A percentile compares a stretch with the other conserved stretches of the same genome.
Evolutionary conservation across 345 rosid species (phyloP).

Genomic region (Schrenkiella parvula): DNA sequence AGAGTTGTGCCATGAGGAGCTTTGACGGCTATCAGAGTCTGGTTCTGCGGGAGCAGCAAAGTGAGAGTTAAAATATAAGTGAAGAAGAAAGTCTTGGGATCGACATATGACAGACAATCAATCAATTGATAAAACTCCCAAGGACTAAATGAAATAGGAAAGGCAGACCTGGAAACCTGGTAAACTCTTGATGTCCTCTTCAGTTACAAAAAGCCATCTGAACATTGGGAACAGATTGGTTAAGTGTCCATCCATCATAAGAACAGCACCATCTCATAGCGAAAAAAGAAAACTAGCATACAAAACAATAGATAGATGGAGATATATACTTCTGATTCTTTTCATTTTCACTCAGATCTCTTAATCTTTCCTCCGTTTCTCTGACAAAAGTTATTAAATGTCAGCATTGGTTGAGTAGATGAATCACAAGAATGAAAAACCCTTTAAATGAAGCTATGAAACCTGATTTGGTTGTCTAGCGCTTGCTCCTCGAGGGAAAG

Average conservation of each 20-base stretch:
- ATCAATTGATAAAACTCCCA: not conserved
- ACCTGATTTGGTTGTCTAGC: constrained; percentile 87
- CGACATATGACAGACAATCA: not conserved
- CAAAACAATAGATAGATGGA: not conserved
- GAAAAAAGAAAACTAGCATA: not conserved
- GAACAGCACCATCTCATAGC: constrained; percentile 11
- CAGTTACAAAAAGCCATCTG: constrained; percentile 92
- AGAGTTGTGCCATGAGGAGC: constrained; percentile 98
- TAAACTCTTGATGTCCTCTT: constrained; percentile 80
- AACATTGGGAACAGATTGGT: constrained; percentile 28
- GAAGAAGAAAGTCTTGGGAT: constrained; percentile 17
- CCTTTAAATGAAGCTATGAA: constrained; percentile 23
- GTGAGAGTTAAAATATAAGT: constrained; percentile 17
- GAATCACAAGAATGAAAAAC: constrained; percentile 10
- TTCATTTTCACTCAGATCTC: constrained; percentile 74
- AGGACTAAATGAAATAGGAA: constrained; percentile 1
- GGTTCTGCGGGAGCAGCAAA: constrained; percentile 50
- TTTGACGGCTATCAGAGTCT: constrained; percentile 93
- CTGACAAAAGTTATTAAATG: constrained; percentile 46
- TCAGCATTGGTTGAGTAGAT: constrained; percentile 34
- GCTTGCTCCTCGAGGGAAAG: constrained; percentile 63
- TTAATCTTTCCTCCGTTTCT: constrained; percentile 71
- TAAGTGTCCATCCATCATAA: constrained; percentile 11
- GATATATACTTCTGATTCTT: constrained; percentile 65
- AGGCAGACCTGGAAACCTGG: constrained; percentile 71